These are phyloP conservation scores for Trichothecium roseum DNA, from an alignment of 2,329 filamentous ascomycete species.

Conservation along the genomic window DNA sequence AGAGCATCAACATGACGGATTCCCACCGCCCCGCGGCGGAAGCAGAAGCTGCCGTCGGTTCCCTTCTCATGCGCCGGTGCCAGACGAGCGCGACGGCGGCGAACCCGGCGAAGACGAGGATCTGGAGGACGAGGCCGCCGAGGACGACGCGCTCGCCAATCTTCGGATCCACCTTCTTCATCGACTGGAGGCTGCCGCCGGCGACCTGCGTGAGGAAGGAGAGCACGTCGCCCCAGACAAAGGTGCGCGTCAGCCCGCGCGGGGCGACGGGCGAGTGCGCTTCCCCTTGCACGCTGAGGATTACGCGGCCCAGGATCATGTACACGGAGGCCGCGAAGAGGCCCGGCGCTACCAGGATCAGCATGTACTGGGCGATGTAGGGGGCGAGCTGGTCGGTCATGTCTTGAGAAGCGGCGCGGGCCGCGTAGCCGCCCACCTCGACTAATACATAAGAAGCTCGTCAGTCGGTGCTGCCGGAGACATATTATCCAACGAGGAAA, in stretches of 20 bases:
- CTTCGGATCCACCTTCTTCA: conserved; percentile 5
- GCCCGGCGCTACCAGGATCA: conserved; percentile 24
- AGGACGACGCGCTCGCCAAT: conserved; percentile 35
- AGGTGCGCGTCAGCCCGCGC: conserved; percentile 34
- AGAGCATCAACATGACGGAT: conserved; percentile 11
- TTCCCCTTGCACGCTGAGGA: conserved; percentile 21
- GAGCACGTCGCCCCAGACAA: conserved; percentile 34
- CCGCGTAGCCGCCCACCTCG: conserved; percentile 6
- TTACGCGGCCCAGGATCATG: conserved; percentile 30
- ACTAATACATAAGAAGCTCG: too few species aligned
- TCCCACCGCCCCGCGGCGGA: conserved; percentile 13
- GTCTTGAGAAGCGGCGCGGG: conserved; percentile 6
- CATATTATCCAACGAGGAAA: background rate
- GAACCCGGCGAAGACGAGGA: conserved; percentile 41
- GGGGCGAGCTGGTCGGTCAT: conserved; percentile 14
- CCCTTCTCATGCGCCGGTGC: conserved; percentile 16
- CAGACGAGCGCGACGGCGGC: conserved; percentile 30
- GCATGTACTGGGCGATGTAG: conserved; percentile 24
- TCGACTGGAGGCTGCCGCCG: conserved; percentile 6
- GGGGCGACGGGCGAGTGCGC: conserved; percentile 25
- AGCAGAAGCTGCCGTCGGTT: background rate
- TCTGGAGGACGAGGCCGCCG: conserved; percentile 38
- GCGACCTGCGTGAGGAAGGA: conserved; percentile 11
- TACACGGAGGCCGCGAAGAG: conserved; percentile 32
- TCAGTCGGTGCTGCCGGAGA: too few species aligned